These are phyloP conservation scores for Vigna nakashimae DNA, from an alignment of 306 rosid species.

Conservation along the genomic window DNA sequence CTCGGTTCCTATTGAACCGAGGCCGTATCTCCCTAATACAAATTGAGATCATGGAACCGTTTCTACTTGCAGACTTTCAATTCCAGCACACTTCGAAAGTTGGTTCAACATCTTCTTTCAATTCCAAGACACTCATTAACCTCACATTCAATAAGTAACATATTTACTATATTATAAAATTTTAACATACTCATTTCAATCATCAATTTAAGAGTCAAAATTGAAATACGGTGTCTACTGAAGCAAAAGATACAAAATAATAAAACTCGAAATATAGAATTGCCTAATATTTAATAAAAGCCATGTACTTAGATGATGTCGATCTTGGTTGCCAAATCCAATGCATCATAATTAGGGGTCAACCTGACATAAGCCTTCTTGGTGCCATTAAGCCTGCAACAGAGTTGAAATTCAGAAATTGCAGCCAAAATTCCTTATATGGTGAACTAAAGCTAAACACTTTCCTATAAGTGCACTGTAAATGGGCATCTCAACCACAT, in stretches of 20 bases:
- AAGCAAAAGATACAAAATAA: conserved; percentile 26
- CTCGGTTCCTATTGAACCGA: too few relatives aligned
- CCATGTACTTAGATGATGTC: conserved; percentile 70
- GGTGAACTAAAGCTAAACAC: background rate
- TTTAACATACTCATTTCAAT: conserved; percentile 1
- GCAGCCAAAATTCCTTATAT: background rate
- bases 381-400: conserved; percentile 90
- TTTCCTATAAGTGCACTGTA: background rate
- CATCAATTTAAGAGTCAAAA: conserved; percentile 43
- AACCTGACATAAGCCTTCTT: conserved; percentile 90
- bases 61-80: too few relatives aligned
- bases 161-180: background rate
- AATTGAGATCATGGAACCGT: too few relatives aligned
- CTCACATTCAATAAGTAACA: background rate
- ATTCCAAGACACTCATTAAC: background rate
- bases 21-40: too few relatives aligned
- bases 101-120: too few relatives aligned
- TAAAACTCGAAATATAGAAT: conserved; percentile 37
- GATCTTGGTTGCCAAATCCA: conserved; percentile 92
- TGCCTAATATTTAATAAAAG: conserved; percentile 31
- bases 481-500: background rate
- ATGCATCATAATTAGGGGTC: conserved; percentile 86
- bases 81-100: too few relatives aligned
- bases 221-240: conserved; percentile 42
- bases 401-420: conserved; percentile 25